Percentiles rank a stretch among this genome's conserved stretches.
phyloP scores from a whole-genome alignment of 1,139 yeast species.

The Saccharomyces uvarum region DNA sequence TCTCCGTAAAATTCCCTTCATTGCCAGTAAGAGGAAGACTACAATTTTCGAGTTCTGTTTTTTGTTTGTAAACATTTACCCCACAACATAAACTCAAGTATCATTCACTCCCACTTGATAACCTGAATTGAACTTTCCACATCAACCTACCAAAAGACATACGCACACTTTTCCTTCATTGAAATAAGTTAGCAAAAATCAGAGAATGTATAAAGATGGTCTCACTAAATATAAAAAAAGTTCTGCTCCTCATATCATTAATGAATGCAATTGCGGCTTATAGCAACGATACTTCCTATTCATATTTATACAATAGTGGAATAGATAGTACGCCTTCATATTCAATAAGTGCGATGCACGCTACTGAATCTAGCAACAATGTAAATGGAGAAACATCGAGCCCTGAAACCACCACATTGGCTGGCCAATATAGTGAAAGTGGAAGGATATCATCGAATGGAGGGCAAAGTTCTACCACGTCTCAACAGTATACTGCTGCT shows the following conservation, averaged over 20 bases:
- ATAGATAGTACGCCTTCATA: background rate
- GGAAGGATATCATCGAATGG: background rate
- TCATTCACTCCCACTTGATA: background rate
- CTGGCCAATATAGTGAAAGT: background rate
- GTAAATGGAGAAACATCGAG: background rate
- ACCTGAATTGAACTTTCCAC: background rate
- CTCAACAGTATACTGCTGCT: background rate
- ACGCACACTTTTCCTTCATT: background rate
- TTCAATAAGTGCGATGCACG: background rate
- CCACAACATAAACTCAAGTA: background rate
- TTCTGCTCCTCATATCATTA: background rate
- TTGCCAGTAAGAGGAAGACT: background rate
- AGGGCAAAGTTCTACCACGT: background rate
- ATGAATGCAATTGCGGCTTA: background rate
- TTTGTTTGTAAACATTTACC: background rate
- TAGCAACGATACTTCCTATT: background rate
- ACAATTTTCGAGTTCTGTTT: background rate
- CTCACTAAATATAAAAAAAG: background rate
- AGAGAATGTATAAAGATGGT: background rate
- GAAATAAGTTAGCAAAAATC: background rate
- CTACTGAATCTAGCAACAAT: background rate
- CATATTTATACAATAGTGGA: background rate
- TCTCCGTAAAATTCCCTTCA: background rate
- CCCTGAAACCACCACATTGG: background rate
- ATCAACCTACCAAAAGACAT: background rate